A percentile compares a stretch with the other conserved stretches of the same genome.
Conservation (phyloP, 768 basidiomycete genomes). For the Phaeotremella skinneri region DNA sequence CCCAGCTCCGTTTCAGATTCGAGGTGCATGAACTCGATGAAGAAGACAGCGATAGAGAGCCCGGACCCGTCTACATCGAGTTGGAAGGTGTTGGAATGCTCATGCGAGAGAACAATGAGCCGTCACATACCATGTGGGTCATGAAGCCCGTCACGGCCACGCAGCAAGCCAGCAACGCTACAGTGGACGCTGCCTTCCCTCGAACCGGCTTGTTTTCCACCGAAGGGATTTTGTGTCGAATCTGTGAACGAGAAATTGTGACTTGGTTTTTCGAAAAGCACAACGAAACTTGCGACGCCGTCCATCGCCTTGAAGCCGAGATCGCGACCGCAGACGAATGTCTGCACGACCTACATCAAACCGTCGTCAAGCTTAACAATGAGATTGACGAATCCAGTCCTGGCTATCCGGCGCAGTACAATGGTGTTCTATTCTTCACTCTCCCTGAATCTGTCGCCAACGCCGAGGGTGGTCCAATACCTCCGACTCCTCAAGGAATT, state of each 20-base stretch:
- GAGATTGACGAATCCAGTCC: conserved; percentile 59
- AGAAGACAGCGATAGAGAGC: conserved; percentile 53
- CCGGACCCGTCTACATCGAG: conserved; percentile 59
- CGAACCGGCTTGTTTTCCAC: conserved; percentile 68
- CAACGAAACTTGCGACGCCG: conserved; percentile 96
- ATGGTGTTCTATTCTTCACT: conserved; percentile 40
- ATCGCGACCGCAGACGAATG: conserved; percentile 91
- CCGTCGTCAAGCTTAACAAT: conserved; percentile 72
- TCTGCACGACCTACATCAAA: conserved; percentile 78
- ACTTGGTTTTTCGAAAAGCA: conserved; percentile 99
- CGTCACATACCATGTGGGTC: conserved; percentile 98
- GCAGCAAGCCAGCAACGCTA: conserved; percentile 17
- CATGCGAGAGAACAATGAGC: conserved; percentile 85
- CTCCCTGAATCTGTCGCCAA: conserved; percentile 34
- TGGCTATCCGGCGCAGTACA: conserved; percentile 59
- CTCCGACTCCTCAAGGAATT: conserved; percentile 28
- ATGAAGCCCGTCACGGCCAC: conserved; percentile 60
- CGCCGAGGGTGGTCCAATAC: conserved; percentile 26
- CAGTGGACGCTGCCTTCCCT: conserved; percentile 59
- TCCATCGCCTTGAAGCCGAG: conserved; percentile 92
- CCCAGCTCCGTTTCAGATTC: conserved; percentile 86
- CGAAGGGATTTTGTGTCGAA: conserved; percentile 86
- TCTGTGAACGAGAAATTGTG: conserved; percentile 93
- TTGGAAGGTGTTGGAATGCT: conserved; percentile 99
- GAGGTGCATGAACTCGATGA: conserved; percentile 68